Conservation (phyloP, 192 early-diverging fungal species). For the Backusella sp. region DNA sequence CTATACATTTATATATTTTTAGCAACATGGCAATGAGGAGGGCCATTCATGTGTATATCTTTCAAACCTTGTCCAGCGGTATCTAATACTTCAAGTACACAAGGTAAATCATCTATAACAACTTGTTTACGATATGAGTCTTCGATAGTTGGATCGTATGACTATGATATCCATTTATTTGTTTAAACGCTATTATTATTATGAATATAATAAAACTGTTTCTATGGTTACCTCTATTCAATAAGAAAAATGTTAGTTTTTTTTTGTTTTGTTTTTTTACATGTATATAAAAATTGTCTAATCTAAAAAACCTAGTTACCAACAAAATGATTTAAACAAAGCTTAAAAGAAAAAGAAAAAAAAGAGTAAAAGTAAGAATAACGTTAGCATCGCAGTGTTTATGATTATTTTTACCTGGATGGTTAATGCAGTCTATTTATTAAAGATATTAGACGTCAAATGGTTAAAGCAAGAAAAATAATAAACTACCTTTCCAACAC, state of each 20-base stretch:
- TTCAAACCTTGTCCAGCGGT: constrained; percentile 78
- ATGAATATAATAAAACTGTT: constrained; percentile 3
- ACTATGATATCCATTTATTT: constrained; percentile 40
- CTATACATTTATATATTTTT: constrained; percentile 19
- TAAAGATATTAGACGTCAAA: background rate
- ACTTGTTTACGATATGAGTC: constrained; percentile 98
- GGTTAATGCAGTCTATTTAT: constrained; percentile 37
- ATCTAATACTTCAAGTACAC: constrained; percentile 95
- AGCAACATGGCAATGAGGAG: background rate
- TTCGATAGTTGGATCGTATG: constrained; percentile 98
- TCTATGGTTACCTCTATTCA: constrained; percentile 18
- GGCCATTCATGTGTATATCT: background rate
- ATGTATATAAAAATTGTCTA: background rate
- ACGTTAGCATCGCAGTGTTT: background rate
- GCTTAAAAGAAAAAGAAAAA: constrained; percentile 9
- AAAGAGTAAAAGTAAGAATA: constrained; percentile 12
- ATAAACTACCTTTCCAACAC: constrained; percentile 53
- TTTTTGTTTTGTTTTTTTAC: background rate
- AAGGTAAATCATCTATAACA: constrained; percentile 93
- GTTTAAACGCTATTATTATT: background rate
- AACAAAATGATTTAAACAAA: constrained; percentile 46
- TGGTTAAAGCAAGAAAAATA: background rate
- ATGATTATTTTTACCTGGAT: constrained; percentile 32
- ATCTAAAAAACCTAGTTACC: constrained; percentile 23
- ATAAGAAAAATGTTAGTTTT: background rate